Evolutionary conservation across 805 yeast species (phyloP), one percentile per base, ranked within the genome.

Genomic region (Sugiyamaella mastotermitis): DNA sequence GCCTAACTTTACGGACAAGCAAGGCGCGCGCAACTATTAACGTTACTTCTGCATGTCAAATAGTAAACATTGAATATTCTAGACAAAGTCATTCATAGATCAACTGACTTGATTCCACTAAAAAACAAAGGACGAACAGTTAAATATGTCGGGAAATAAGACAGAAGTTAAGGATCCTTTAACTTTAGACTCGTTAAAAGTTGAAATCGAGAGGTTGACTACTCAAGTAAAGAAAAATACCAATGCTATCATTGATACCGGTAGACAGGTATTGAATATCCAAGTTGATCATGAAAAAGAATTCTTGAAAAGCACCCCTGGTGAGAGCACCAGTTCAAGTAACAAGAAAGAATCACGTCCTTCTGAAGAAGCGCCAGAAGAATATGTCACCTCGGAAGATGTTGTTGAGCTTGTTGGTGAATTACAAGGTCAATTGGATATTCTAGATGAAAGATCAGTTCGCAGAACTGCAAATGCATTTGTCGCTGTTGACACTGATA

Each of bases 321-420:
- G 32, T 17, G 27, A 28, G 28, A 13, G 37, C n/a, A 35, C 24
- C 26, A 29, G 36, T 34, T 36, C 21, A 35, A 38, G 37, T 40
- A 19, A 31, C 14, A 27, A 30, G 19, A 43, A 37, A 17, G 34
- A 31, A 31, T 27, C 30, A 28, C 35, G 18, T 38, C 42, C 15
- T 18, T 43, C 13, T 39, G 33, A 35, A 21, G 35, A 38, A 48
- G 13, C 47, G 45, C 37, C 31, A 26, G 11, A 11, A 27, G 38
- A 46, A 54, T 36, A 5, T 27, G 84, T 79, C 25, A 77, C 90
- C 3, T 81, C 84, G 48, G 94, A 83, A 41, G 97, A 90, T 54
- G 63, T 88, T 9, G 83, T 83, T 3, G 90, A 85, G 55, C 66
- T 88, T 32, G 97, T 87, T 10, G 85, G 84, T 8, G 97, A 88